Evolutionary conservation across 805 yeast genomes (phyloP), one percentile per base, ranked within the genome.

Genomic region (Saccharomyces eubayanus): DNA sequence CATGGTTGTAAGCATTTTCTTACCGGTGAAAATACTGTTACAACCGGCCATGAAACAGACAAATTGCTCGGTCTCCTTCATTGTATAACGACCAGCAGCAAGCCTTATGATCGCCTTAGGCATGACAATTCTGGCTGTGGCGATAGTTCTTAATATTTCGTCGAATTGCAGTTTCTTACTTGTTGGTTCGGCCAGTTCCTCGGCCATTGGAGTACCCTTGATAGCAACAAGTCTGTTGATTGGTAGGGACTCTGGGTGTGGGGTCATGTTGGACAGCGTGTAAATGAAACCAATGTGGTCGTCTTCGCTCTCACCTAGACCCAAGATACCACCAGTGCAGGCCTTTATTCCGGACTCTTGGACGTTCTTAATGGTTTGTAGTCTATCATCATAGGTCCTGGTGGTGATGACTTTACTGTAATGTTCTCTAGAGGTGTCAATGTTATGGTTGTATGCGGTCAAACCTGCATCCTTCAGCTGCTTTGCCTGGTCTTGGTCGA

Each of bases 241-340:
- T n/a, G 94, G 94, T 52, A 87, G 74, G 1, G 89, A 83, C 67
- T 87, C 94, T 1, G 94, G 94, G 59, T 87, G 92, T n/a, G 74
- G 69, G 1, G 77, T 76, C 82, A 87, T 74, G 6, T 83, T 86
- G 1, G 89, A 74, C 54, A 87, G 69, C 0, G 91, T 84, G 62
- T 82, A 74, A 47, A 85, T 63, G 56, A 87, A 85, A 2, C 87
- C 81, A 48, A 87, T 71, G 60, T 84, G 90, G 64, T 87, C 92
- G 3, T 81, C 84, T 29, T 73, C 74, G 9, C 88, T 80, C 64
- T 87, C 94, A 14, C 92, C 94, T 36, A 87, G 74, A 1, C 94
- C 94, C 31, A 87, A 71, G 50, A 87, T 87, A 28, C 94, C 94
- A 16, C 92, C 94, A 10, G 89, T 80, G 62, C 94, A 87, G 0